Evolutionary conservation across 805 yeast genomes (phyloP), one percentile per base, ranked within the genome.

Genomic region (Saccharomycopsis fibuligera): DNA sequence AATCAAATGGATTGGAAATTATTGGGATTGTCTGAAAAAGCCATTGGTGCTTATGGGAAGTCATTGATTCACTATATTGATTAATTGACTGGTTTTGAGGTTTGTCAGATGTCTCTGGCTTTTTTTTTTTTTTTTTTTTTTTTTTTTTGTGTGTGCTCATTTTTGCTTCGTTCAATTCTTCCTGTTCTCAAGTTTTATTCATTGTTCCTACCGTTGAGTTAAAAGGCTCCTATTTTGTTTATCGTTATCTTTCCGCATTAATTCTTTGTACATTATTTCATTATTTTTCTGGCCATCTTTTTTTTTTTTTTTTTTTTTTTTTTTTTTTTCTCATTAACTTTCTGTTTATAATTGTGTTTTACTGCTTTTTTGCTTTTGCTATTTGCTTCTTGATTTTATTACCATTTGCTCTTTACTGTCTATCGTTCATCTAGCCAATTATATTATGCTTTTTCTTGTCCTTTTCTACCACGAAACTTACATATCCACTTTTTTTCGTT

Each of bases 81-180:
- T 47, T 53, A 27, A 43, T 25, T 24, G n/a, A n/a, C n/a, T n/a
- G n/a, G n/a, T n/a, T n/a, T n/a, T n/a, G n/a, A n/a, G n/a, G n/a
- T n/a, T n/a, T n/a, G n/a, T n/a, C n/a, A n/a, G n/a, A n/a, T n/a
- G n/a, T n/a, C n/a, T n/a, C n/a, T n/a, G n/a, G n/a, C n/a, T n/a
- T n/a, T n/a, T n/a, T n/a, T n/a, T n/a, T 35, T 4, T 22, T 31
- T 33, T 42, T 35, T 33, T 31, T 22, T 41, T 29, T 27, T 81
- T 9, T 29, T 29, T 29, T 29, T 9, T 29, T 8, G 8, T 8
- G 10, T 27, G 31, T 27, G 10, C 12, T 27, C 10, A 27, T 27
- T 27, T 27, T 27, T 8, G 31, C 31, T 12, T 27, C 8, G 12
- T 12, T 8, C 8, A 8, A 8, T 27, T 12, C 8, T 27, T 27